Evolutionary conservation across 2,329 filamentous ascomycete genomes (phyloP), one percentile per base, ranked within the genome.

Genomic region (Sporothrix dimorphospora): DNA sequence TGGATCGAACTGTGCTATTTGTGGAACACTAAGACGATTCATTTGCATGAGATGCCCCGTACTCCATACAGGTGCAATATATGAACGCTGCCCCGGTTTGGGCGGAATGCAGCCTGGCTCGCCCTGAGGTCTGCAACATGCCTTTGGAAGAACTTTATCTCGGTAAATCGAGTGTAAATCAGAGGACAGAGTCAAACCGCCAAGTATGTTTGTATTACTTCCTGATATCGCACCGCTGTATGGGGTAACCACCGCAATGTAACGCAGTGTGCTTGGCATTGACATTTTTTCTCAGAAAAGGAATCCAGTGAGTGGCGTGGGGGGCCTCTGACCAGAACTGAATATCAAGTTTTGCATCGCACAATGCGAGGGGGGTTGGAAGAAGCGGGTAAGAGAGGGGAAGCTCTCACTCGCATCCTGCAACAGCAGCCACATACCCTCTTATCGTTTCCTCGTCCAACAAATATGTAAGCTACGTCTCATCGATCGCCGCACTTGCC

Each of bases 161-260:
- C 53, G 27, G 11, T 65, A 42, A 24, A 42, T 21, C 24, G 14
- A 8, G 27, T 45, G 11, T 65, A 42, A 24, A 42, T 21, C 24
- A 24, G 19, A 45, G 42, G 59, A 3, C 11, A 45, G 12, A 65
- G 45, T 12, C 38, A 45, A 40, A 40, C 42, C 30, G 42, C 63
- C 63, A 66, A 49, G 24, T 16, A 47, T 47, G 14, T 21, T 66
- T 49, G 47, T 40, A 40, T 53, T 21, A 49, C 65, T 24, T 34
- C 12, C 47, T 40, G 47, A 51, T 40, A 38, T 34, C 47, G 19
- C 30, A 49, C 65, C 53, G 19, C 19, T 53, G 45, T 38, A 65
- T 49, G 30, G 69, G 55, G 59, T 24, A 45, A 57, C 59, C 59
- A 65, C 57, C 38, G 38, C 59, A 66, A 71, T 66, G 59, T 66